Conservation (phyloP, 2,329 filamentous ascomycete species). For the Dothiorella sarmentorum region DNA sequence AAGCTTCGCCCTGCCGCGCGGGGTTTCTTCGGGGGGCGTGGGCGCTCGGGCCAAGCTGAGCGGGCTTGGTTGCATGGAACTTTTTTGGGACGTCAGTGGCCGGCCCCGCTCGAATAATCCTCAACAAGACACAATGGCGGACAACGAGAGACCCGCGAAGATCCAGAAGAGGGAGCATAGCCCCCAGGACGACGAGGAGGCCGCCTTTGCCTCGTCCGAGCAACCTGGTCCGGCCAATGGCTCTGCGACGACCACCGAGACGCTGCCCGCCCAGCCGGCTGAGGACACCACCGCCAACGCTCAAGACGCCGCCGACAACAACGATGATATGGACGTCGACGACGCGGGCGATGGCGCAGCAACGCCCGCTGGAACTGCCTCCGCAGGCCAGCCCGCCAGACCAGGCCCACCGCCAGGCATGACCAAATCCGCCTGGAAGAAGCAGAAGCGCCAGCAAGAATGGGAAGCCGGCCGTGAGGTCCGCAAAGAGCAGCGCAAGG, state of each 20-base stretch:
- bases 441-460: slow-evolving; percentile 64
- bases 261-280: not conserved
- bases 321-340: slow-evolving; percentile 13
- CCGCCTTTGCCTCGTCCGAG: not conserved
- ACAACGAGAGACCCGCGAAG: slow-evolving; percentile 17
- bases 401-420: slow-evolving; percentile 12
- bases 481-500: slow-evolving; percentile 57
- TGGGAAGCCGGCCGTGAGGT: slow-evolving; percentile 70
- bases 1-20: not conserved
- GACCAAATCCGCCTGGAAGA: slow-evolving; percentile 86
- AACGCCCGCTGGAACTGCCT: not conserved
- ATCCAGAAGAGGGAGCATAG: slow-evolving; percentile 16
- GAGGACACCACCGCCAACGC: not conserved
- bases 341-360: not conserved
- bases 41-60: not conserved
- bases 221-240: not conserved
- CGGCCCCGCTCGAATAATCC: not conserved
- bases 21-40: not conserved
- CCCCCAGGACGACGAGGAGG: not conserved
- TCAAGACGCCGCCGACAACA: not conserved
- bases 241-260: not conserved
- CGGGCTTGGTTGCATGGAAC: too few relatives aligned
- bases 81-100: slow-evolving; percentile 5
- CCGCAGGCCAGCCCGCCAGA: slow-evolving; percentile 13
- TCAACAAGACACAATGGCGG: not conserved